phyloP scores from a whole-genome alignment of 106 monocot species.

The Cymbidium sinense region DNA sequence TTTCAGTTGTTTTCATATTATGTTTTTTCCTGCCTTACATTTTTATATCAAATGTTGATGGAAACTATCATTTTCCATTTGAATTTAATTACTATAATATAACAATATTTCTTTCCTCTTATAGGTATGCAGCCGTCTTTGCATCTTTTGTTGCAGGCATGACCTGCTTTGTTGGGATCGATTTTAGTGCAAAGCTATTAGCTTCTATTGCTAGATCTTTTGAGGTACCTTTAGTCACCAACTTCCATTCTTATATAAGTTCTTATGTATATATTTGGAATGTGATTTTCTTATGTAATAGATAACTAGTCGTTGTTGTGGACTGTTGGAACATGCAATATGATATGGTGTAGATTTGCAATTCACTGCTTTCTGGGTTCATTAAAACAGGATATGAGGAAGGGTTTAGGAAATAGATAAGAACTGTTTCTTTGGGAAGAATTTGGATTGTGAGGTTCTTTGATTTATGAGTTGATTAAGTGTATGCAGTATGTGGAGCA shows the following conservation, averaged over 20 bases:
- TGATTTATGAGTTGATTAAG: not conserved
- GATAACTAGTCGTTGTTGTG: not conserved
- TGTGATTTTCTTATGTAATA: not conserved
- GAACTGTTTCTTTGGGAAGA: not conserved
- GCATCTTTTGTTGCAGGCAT: slow-evolving; percentile 88
- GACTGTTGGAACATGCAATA: not conserved
- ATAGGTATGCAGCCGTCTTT: slow-evolving; percentile 86
- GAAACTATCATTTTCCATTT: not conserved
- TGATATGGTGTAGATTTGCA: not conserved
- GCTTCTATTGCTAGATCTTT: slow-evolving; percentile 67
- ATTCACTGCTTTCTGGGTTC: not conserved
- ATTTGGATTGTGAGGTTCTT: not conserved
- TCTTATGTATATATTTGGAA: not conserved
- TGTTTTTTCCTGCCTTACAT: not conserved
- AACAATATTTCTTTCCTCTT: slow-evolving; percentile 8
- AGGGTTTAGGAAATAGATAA: not conserved
- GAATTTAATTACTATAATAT: not conserved
- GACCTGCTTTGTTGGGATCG: slow-evolving; percentile 85
- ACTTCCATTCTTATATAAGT: not conserved
- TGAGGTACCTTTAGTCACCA: slow-evolving; percentile 40
- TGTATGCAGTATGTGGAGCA: not conserved
- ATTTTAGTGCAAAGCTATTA: slow-evolving; percentile 87
- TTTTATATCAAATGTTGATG: not conserved
- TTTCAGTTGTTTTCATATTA: not conserved
- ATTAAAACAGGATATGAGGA: not conserved